Base-by-base conservation (phyloP, 2,329 filamentous ascomycete genomes). In the Pochonia chlamydosporia region DNA sequence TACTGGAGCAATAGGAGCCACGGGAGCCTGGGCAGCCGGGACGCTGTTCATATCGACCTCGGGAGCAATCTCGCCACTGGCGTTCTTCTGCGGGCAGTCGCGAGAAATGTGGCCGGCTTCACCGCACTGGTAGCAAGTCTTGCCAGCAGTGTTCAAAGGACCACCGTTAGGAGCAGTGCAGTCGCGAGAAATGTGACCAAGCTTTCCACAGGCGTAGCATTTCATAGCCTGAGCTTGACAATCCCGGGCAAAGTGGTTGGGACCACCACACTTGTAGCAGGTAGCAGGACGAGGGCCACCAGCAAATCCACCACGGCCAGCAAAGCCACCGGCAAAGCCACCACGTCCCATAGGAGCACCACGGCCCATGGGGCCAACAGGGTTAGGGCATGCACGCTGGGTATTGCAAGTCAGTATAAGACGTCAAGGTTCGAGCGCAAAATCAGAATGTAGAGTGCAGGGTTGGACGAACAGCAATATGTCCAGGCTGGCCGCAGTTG, bases 191-290 rank as follows among this genome's bases (percentile, higher is more conserved):
- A 96, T 96, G 73, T 96, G 90, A 44, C 89, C 89, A 58, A 95
- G 82, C 76, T 96, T 96, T 66, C 91, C 91, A 66, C 91, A 96
- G 56, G 91, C 91, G 63, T 96, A 96, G 79, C 91, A 96, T 76
- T 96, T 96, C 89, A 96, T 95, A 54, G 90, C 89, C 71, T 96
- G 90, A 58, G 93, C 91, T 76, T 97, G 93, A 78, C 93, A 99
- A 64, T 99, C 93, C 56, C 93, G 87, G 55, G 93, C 93, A 65
- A 95, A 99, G 74, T 99, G 93, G 78, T 99, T 99, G 50, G 93
- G 93, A 28, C 92, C 82, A 57, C 82, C 82, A 65, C 83, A 87
- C 72, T 86, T 86, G 70, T 86, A 86, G 73, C 83, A 87, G 46
- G 83, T 86, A 30, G 83, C 79, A 50, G 81, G 80, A 52, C 82